Percentiles rank a stretch among this genome's conserved stretches.
Evolutionary conservation across 352 stramenopile species (phyloP).

Genomic region (Phytophthora idaei): DNA sequence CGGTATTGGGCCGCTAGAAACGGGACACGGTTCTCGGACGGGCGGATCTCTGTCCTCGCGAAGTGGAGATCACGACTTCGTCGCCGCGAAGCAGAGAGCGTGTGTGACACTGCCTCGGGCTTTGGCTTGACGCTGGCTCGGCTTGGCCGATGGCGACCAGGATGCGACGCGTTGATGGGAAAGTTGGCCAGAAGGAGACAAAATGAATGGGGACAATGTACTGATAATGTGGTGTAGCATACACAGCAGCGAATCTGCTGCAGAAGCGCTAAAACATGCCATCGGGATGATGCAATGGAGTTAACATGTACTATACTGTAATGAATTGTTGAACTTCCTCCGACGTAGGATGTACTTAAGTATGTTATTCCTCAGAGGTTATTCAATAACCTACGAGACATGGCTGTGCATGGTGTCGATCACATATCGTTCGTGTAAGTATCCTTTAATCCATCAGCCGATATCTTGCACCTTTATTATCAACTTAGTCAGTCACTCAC

Average conservation of each 20-base stretch:
- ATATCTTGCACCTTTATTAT: not conserved
- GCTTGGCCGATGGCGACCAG: constrained; percentile 21
- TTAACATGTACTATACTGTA: no score
- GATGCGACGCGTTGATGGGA: constrained; percentile 9
- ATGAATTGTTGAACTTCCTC: no score
- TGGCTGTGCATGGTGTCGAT: not conserved
- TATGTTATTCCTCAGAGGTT: no score
- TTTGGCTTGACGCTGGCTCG: constrained; percentile 1
- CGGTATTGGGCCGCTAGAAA: constrained; percentile 15
- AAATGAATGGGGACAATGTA: not conserved
- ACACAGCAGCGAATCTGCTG: not conserved
- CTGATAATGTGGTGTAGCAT: not conserved
- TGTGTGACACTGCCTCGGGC: not conserved
- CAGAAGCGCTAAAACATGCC: no score
- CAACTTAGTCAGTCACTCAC: not conserved
- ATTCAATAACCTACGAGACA: no score
- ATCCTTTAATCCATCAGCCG: not conserved
- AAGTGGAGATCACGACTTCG: constrained; percentile 6
- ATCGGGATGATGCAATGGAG: no score
- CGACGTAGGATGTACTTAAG: no score
- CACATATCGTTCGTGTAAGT: constrained; percentile 1
- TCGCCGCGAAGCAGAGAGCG: constrained; percentile 13
- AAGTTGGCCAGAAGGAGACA: constrained; percentile 1
- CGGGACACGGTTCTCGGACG: constrained; percentile 13
- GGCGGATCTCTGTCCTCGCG: constrained; percentile 6